phyloP scores from a whole-genome alignment of 768 basidiomycete genomes.

The Tricholoma bakamatsutake region DNA sequence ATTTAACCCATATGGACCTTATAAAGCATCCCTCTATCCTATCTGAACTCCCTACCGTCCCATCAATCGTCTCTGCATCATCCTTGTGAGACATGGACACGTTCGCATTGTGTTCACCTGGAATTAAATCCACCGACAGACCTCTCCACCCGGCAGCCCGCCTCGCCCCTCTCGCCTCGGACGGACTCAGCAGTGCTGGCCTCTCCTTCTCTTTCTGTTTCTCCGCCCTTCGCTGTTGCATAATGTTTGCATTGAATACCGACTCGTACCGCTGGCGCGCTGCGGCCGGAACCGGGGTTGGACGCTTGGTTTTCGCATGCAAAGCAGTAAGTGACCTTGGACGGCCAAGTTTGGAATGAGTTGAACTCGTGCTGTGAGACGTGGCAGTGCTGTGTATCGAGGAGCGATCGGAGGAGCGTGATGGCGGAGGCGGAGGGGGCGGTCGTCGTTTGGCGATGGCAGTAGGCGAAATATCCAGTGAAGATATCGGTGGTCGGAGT shows the following conservation, averaged over 20 bases:
- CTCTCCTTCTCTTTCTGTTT: constrained; percentile 26
- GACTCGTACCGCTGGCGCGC: constrained; percentile 63
- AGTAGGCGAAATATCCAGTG: constrained; percentile 27
- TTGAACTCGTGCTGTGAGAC: constrained; percentile 29
- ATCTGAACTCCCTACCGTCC: constrained; percentile 34
- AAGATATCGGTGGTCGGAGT: constrained; percentile 23
- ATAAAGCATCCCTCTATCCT: constrained; percentile 52
- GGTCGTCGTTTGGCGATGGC: constrained; percentile 33
- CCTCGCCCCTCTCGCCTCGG: constrained; percentile 36
- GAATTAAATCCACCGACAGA: constrained; percentile 61
- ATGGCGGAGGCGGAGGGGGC: constrained; percentile 34
- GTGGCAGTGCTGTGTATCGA: constrained; percentile 53
- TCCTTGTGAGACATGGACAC: constrained; percentile 8
- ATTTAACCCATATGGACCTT: constrained; percentile 56
- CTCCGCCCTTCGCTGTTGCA: constrained; percentile 40
- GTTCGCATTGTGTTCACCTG: constrained; percentile 27
- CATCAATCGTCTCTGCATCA: constrained; percentile 24
- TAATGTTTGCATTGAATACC: constrained; percentile 57
- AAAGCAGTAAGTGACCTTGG: constrained; percentile 8
- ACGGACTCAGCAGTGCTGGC: constrained; percentile 27
- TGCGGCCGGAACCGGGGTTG: constrained; percentile 61
- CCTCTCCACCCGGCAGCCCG: constrained; percentile 74
- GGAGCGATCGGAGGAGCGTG: constrained; percentile 56
- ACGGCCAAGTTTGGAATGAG: constrained; percentile 18
- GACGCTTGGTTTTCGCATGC: constrained; percentile 35